Conservation (phyloP, 345 rosid species). For the Triadica sebifera region DNA sequence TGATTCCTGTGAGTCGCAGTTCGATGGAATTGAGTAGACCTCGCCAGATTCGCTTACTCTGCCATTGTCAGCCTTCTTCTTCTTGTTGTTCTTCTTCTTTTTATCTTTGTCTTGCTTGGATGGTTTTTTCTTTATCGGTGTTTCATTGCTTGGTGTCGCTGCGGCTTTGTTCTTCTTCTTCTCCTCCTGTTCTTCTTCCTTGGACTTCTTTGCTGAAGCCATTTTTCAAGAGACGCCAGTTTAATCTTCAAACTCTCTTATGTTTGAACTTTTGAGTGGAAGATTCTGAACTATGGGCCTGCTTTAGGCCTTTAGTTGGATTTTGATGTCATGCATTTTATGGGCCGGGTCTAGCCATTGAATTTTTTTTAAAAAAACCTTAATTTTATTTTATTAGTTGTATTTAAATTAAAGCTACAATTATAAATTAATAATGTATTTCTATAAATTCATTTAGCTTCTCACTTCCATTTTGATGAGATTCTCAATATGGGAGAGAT, state of each 20-base stretch:
- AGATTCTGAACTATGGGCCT: neutral
- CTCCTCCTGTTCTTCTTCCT: conserved; percentile 4
- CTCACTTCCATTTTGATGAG: too few relatives aligned
- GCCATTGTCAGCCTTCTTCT: conserved; percentile 6
- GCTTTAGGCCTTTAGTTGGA: neutral
- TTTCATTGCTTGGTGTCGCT: neutral
- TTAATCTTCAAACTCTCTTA: neutral
- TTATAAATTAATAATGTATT: too few relatives aligned
- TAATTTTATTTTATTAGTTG: too few relatives aligned
- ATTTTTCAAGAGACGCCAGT: neutral
- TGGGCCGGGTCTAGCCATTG: too few relatives aligned
- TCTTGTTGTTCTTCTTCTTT: neutral
- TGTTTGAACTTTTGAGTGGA: too few relatives aligned
- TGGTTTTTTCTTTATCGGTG: conserved; percentile 8
- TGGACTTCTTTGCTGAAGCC: conserved; percentile 23
- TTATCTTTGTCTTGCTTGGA: neutral
- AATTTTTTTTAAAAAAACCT: too few relatives aligned
- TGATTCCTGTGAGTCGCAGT: conserved; percentile 8
- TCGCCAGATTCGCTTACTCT: neutral
- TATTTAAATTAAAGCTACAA: too few relatives aligned
- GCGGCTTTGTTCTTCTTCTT: conserved; percentile 4
- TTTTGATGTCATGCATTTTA: neutral
- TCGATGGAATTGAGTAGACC: neutral
- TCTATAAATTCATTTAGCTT: too few relatives aligned
- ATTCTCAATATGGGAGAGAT: too few relatives aligned